A percentile compares a stretch with the other conserved stretches of the same genome.
These are phyloP conservation scores for Hibiscus trionum DNA, from an alignment of 345 rosid species.

Conservation along the genomic window DNA sequence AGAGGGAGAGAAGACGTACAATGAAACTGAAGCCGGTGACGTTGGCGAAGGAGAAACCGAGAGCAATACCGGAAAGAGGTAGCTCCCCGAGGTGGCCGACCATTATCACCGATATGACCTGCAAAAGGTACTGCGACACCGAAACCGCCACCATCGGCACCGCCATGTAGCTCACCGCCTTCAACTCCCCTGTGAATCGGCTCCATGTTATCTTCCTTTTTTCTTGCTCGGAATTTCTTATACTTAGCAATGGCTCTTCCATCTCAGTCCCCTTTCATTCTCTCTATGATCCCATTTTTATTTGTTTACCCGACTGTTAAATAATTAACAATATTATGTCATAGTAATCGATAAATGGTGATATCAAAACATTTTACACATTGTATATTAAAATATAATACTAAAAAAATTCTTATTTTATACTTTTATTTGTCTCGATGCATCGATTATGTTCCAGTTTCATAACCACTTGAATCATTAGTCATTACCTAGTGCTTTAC, in stretches of 20 bases:
- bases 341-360: no score
- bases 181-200: background rate
- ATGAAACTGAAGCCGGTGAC: background rate
- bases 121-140: background rate
- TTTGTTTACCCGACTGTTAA: no score
- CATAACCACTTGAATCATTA: no score
- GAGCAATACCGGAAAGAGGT: background rate
- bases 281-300: background rate
- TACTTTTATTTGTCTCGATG: no score
- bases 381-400: no score
- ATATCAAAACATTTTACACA: no score
- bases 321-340: no score
- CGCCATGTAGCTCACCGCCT: background rate
- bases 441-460: no score
- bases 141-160: background rate
- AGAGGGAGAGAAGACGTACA: background rate
- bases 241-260: background rate
- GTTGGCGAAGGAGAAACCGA: background rate
- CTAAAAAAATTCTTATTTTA: no score
- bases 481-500: no score
- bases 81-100: background rate
- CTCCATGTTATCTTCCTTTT: background rate
- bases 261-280: background rate
- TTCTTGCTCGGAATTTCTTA: background rate
- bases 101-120: background rate